Conservation (phyloP, 139 green algal genomes). For the Micractinium conductrix region DNA sequence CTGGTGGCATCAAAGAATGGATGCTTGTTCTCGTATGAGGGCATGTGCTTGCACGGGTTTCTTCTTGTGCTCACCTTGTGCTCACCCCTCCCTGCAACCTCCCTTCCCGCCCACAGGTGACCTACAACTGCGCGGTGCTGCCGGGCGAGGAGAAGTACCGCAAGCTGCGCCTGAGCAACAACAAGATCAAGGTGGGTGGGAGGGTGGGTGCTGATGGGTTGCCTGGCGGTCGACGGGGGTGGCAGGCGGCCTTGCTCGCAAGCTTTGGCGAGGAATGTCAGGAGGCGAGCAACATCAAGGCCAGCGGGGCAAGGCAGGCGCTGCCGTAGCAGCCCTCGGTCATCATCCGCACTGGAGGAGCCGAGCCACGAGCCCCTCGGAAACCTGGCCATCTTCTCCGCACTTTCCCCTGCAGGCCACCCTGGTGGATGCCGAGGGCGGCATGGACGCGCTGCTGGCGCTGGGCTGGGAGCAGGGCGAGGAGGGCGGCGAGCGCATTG, state of each 20-base stretch:
- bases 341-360: too few relatives aligned
- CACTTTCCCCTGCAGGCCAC: too few relatives aligned
- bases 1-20: too few relatives aligned
- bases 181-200: slow-evolving; percentile 32
- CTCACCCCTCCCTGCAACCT: not conserved
- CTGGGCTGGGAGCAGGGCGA: slow-evolving; percentile 50
- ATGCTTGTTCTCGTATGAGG: too few relatives aligned
- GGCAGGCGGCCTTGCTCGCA: too few relatives aligned
- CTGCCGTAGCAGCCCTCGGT: not conserved
- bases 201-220: not conserved
- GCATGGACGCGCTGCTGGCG: slow-evolving; percentile 33
- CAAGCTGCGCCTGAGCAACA: slow-evolving; percentile 40
- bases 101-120: not conserved
- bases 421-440: slow-evolving; percentile 34
- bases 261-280: too few relatives aligned
- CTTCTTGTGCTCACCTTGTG: not conserved
- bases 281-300: too few relatives aligned
- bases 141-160: slow-evolving; percentile 41
- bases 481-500: slow-evolving; percentile 33
- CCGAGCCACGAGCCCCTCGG: too few relatives aligned
- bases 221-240: too few relatives aligned
- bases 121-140: slow-evolving; percentile 33
- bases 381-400: too few relatives aligned
- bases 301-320: not conserved
- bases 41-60: not conserved